Evolutionary conservation across 805 yeast genomes (phyloP).

Genomic region (Cyberlindnera saturnus): DNA sequence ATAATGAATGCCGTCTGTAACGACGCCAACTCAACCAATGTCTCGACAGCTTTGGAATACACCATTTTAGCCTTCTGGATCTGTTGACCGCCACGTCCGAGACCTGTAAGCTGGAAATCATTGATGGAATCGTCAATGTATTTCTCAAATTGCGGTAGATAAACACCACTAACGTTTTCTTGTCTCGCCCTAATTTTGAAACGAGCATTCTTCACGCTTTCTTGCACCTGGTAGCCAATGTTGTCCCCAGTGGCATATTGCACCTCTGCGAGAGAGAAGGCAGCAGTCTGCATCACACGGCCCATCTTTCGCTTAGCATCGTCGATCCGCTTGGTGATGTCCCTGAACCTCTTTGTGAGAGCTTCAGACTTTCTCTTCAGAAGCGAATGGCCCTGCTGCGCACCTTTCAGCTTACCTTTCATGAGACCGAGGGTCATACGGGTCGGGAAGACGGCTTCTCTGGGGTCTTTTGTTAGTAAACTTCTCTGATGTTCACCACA

Average conservation of each 20-base stretch:
- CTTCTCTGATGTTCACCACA: background rate
- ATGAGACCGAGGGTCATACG: slow-evolving; percentile 94
- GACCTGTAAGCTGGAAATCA: slow-evolving; percentile 93
- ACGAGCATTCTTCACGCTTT: slow-evolving; percentile 84
- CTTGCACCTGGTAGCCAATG: slow-evolving; percentile 93
- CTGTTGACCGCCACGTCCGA: slow-evolving; percentile 98
- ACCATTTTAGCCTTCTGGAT: slow-evolving; percentile 91
- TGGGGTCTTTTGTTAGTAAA: slow-evolving; percentile 18
- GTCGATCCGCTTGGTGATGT: slow-evolving; percentile 88
- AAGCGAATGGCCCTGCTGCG: slow-evolving; percentile 91
- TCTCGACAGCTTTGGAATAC: slow-evolving; percentile 94
- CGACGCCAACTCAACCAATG: slow-evolving; percentile 91
- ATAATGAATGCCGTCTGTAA: slow-evolving; percentile 95
- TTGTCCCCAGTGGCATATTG: slow-evolving; percentile 97
- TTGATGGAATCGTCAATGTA: slow-evolving; percentile 78
- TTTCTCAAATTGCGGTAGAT: slow-evolving; percentile 87
- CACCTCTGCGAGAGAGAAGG: slow-evolving; percentile 94
- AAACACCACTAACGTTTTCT: slow-evolving; percentile 95
- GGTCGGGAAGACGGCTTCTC: slow-evolving; percentile 96
- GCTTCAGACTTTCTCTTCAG: slow-evolving; percentile 96
- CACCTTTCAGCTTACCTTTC: slow-evolving; percentile 96
- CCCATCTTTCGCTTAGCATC: slow-evolving; percentile 91
- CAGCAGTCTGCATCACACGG: slow-evolving; percentile 95
- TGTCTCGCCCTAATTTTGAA: slow-evolving; percentile 88
- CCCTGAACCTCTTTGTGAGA: slow-evolving; percentile 91